Evolutionary conservation across 768 basidiomycete genomes (phyloP).

Genomic region (Kwoniella sp.): DNA sequence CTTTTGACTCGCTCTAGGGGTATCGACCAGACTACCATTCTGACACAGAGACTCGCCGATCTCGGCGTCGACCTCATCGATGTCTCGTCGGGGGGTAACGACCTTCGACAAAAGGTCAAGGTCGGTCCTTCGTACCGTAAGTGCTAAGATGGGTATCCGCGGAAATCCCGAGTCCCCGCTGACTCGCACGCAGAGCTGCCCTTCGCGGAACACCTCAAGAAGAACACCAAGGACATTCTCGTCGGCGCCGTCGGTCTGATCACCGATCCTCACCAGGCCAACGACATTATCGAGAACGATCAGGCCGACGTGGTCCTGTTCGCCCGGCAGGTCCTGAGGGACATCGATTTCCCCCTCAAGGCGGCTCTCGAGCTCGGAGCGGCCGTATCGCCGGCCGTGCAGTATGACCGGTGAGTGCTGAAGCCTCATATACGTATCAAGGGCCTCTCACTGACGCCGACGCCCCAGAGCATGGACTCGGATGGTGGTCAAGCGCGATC

Average conservation of each 20-base stretch:
- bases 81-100: conserved; percentile 65
- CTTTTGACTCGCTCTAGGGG: conserved; percentile 54
- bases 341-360: conserved; percentile 62
- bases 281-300: conserved; percentile 62
- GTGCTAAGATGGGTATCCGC: not conserved
- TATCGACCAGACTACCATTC: conserved; percentile 66
- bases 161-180: not conserved
- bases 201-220: conserved; percentile 59
- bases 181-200: conserved; percentile 55
- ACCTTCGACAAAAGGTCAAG: conserved; percentile 59
- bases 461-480: conserved; percentile 37
- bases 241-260: conserved; percentile 71
- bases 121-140: conserved; percentile 45
- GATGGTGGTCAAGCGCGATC: conserved; percentile 38
- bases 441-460: too few species aligned
- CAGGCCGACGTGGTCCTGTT: conserved; percentile 67
- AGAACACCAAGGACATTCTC: conserved; percentile 38
- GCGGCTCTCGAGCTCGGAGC: conserved; percentile 64
- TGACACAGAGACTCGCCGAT: conserved; percentile 58
- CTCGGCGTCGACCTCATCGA: conserved; percentile 75
- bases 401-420: conserved; percentile 55
- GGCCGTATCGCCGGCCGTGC: conserved; percentile 65
- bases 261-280: conserved; percentile 60
- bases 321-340: conserved; percentile 64
- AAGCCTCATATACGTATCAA: not conserved